Evolutionary conservation across 2,329 filamentous ascomycete genomes (phyloP), one percentile per base, ranked within the genome.

Genomic region (Volutella citrinella): DNA sequence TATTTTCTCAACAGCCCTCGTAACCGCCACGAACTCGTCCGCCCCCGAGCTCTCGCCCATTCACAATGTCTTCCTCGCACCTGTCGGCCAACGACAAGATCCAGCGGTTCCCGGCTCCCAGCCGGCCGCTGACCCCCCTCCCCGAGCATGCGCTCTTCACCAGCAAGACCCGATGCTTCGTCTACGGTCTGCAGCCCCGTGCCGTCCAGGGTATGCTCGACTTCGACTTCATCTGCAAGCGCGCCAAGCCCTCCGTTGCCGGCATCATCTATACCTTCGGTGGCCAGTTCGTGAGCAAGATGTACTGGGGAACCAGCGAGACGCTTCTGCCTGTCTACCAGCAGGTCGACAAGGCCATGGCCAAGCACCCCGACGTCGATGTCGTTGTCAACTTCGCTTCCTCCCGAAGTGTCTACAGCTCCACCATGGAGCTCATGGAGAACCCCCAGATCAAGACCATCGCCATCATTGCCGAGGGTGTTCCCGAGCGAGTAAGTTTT

Each of bases 191-290:
- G 63, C 93, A 98, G 75, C 91, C 93, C 61, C 83, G 90, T 67
- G 86, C 87, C 55, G 86, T 90, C 51, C 86, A 90, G 73, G 85
- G 85, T 65, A 90, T 90, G 84, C 86, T 98, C 65, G 93, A 98
- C 70, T 98, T 98, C 68, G 93, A 98, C 78, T 98, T 97, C 80
- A 98, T 98, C 74, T 98, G 93, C 89, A 97, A 97, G 82, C 87
- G 93, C 60, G 79, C 82, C 64, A 94, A 87, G 42, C 93, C 93
- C 48, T 98, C 93, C 39, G 93, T 98, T 40, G 93, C 93, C 51
- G 93, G 90, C 64, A 97, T 98, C 72, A 97, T 98, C 78, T 98
- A 98, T 78, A 96, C 93, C 56, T 98, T 98, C 63, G 93, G 93
- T 65, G 93, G 93, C 54, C 93, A 98, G 73, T 98, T 98, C 82